These are phyloP conservation scores for Wickerhamiella parazyma DNA, from an alignment of 805 yeast genomes.

Conservation along the genomic window DNA sequence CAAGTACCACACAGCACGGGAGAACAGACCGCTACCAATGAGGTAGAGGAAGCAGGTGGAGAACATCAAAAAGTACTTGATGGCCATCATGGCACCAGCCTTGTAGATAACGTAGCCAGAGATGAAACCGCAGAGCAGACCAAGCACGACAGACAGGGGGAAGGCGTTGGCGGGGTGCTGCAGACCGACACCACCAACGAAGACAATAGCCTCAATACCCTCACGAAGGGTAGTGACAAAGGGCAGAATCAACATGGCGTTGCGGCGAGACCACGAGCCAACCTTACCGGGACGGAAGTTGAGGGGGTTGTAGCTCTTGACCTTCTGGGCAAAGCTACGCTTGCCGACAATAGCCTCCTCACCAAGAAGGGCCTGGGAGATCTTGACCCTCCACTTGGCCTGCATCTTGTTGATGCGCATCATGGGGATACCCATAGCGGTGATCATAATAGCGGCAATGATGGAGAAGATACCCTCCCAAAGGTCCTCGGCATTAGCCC, in stretches of 20 bases:
- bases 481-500: slow-evolving; percentile 76
- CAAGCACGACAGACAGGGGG: slow-evolving; percentile 87
- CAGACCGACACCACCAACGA: slow-evolving; percentile 87
- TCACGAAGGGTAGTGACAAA: slow-evolving; percentile 87
- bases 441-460: slow-evolving; percentile 78
- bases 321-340: slow-evolving; percentile 7
- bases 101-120: slow-evolving; percentile 64
- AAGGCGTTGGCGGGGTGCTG: slow-evolving; percentile 52
- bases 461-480: slow-evolving; percentile 96
- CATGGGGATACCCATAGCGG: slow-evolving; percentile 94
- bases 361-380: slow-evolving; percentile 65
- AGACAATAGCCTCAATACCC: slow-evolving; percentile 93
- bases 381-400: slow-evolving; percentile 91
- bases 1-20: slow-evolving; percentile 86
- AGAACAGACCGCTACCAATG: slow-evolving; percentile 84
- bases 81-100: slow-evolving; percentile 70
- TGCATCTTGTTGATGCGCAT: slow-evolving; percentile 91
- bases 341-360: slow-evolving; percentile 11
- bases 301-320: slow-evolving; percentile 17
- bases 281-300: slow-evolving; percentile 17
- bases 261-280: slow-evolving; percentile 42
- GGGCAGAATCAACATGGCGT: slow-evolving; percentile 81
- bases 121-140: slow-evolving; percentile 61
- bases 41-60: slow-evolving; percentile 84
- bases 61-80: slow-evolving; percentile 72